These are phyloP conservation scores for Aspergillus persii DNA, from an alignment of 2,329 filamentous ascomycete genomes.

Conservation along the genomic window DNA sequence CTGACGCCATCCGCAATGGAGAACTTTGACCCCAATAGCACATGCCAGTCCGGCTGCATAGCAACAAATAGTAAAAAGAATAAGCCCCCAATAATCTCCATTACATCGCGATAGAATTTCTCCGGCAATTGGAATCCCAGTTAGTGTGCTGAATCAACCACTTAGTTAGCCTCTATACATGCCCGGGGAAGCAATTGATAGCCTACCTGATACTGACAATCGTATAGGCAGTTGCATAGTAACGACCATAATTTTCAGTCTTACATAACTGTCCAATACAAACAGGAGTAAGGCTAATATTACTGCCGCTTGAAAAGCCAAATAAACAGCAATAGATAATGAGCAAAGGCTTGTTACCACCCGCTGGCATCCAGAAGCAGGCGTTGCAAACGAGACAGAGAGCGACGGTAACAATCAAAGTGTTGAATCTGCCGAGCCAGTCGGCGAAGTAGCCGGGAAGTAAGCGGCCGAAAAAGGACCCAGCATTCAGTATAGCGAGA, in stretches of 20 bases:
- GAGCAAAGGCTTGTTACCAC: conserved; percentile 14
- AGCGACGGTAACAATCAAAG: conserved; percentile 22
- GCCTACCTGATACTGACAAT: conserved; percentile 21
- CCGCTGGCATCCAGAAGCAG: conserved; percentile 22
- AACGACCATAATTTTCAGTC: conserved; percentile 27
- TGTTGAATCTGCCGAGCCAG: conserved; percentile 31
- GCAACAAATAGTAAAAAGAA: conserved; percentile 7
- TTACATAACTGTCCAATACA: conserved; percentile 31
- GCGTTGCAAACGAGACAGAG: conserved; percentile 20
- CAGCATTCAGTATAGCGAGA: conserved; percentile 31
- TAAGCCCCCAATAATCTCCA: conserved; percentile 12
- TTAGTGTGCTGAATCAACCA: conserved; percentile 9
- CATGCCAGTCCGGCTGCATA: not conserved
- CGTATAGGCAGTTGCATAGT: conserved; percentile 25
- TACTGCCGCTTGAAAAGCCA: conserved; percentile 26
- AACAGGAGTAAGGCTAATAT: conserved; percentile 31
- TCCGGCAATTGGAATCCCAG: conserved; percentile 26
- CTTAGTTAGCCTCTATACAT: not conserved
- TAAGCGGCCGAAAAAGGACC: conserved; percentile 30
- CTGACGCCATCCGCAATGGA: too few species aligned
- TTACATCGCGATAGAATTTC: conserved; percentile 12
- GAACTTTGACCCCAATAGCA: too few species aligned
- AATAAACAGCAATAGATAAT: conserved; percentile 23
- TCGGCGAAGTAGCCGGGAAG: conserved; percentile 35
- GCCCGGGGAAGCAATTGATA: not conserved